Base-by-base conservation (phyloP, 1,284 basidiomycete genomes). In the Apiotrichum akiyoshidainum region DNA sequence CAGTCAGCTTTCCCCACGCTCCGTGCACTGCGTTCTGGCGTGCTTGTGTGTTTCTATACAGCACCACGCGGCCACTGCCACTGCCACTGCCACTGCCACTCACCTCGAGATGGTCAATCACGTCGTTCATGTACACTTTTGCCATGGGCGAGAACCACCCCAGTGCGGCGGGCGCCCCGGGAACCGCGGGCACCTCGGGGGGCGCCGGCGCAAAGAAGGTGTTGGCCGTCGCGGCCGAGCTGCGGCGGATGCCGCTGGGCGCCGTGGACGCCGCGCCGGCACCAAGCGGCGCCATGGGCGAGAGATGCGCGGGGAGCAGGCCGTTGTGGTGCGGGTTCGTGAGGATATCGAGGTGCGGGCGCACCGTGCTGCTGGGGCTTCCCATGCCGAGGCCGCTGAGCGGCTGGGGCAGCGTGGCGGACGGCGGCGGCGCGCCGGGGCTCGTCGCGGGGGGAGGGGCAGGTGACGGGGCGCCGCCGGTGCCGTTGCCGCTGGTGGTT, bases 21-120 rank as follows among this genome's bases (percentile, higher is more conserved):
- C 26, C 26, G 4, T 31, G 3, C 26, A 31, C 7, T 31, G 26
- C 26, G 26, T n/a, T n/a, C 26, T 31, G 26, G 26, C 26, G 26
- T 31, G 26, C 26, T 31, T n/a, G n/a, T n/a, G n/a, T n/a, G n/a
- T n/a, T n/a, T n/a, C n/a, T n/a, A n/a, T n/a, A n/a, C n/a, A n/a
- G n/a, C n/a, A n/a, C n/a, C n/a, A n/a, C n/a, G n/a, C n/a, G n/a
- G n/a, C n/a, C n/a, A n/a, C n/a, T n/a, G n/a, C n/a, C n/a, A n/a
- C n/a, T n/a, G n/a, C n/a, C n/a, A n/a, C n/a, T n/a, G n/a, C n/a
- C n/a, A n/a, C 5, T 14, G 12, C 14, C 16, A 47, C 60, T 16
- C 37, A 62, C 70, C 59, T 78, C 77, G 35, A 78, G 60, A 64
- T 78, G 77, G 68, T 78, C 76, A 47, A 74, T 63, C 33, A 74